Evolutionary conservation across 257 asterid genomes (phyloP).

Genomic region (Craterostigma plantagineum): DNA sequence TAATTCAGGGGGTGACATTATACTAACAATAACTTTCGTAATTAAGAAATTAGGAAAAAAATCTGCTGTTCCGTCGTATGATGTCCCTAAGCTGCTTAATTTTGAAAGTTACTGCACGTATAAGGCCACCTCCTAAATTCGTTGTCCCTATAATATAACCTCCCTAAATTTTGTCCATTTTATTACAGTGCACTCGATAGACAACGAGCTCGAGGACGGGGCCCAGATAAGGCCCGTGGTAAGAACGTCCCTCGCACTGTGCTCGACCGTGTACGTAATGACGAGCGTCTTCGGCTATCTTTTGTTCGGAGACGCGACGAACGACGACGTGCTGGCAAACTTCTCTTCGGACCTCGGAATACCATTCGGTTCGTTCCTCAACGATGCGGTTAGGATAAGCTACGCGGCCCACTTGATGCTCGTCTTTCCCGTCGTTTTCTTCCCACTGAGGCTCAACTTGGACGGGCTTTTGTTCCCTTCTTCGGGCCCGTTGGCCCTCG

Average conservation of each 20-base stretch:
- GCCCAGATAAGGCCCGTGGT: constrained; percentile 67
- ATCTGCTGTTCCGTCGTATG: no score
- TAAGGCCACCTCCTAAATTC: no score
- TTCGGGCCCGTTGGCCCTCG: constrained; percentile 56
- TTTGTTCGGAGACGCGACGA: constrained; percentile 74
- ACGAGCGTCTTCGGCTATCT: constrained; percentile 94
- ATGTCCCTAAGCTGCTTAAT: no score
- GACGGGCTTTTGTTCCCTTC: constrained; percentile 89
- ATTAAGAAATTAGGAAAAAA: no score
- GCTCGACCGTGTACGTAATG: constrained; percentile 69
- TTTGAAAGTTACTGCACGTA: no score
- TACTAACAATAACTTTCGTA: no score
- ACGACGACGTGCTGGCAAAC: constrained; percentile 91
- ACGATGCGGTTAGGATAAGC: constrained; percentile 85
- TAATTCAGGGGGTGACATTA: no score
- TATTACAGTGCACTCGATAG: constrained; percentile 77
- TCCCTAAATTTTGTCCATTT: no score
- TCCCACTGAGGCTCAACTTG: constrained; percentile 64
- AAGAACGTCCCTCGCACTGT: constrained; percentile 62
- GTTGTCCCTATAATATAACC: no score
- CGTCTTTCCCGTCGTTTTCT: constrained; percentile 84
- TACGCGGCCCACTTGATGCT: constrained; percentile 96
- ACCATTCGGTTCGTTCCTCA: constrained; percentile 66
- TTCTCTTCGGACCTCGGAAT: constrained; percentile 79
- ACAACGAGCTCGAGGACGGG: constrained; percentile 79